These are phyloP conservation scores for Malassezia cuniculi DNA, from an alignment of 1,284 basidiomycete species.

Conservation along the genomic window DNA sequence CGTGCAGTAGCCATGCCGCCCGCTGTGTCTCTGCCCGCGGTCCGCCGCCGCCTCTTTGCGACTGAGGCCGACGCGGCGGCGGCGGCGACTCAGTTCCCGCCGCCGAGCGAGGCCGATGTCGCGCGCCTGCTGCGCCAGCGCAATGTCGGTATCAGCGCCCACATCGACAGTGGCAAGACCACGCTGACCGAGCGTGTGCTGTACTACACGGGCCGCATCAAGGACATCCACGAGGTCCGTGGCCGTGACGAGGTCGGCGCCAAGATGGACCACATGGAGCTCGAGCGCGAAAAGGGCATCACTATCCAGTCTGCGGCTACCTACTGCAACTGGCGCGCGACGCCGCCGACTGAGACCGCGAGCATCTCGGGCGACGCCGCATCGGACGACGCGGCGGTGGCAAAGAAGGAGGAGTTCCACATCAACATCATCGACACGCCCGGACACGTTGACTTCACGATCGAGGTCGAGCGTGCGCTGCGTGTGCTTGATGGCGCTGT, in stretches of 20 bases:
- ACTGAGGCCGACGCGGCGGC: constrained; percentile 4
- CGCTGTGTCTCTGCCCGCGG: constrained; percentile 12
- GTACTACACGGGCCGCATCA: constrained; percentile 90
- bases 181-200: constrained; percentile 94
- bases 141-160: constrained; percentile 48
- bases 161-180: constrained; percentile 84
- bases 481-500: constrained; percentile 94
- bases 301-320: constrained; percentile 98
- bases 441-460: constrained; percentile 99
- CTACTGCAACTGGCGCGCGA: constrained; percentile 86
- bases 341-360: constrained; percentile 46
- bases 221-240: constrained; percentile 93
- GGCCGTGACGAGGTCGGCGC: constrained; percentile 90
- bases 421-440: constrained; percentile 99
- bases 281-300: constrained; percentile 97
- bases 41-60: constrained; percentile 14
- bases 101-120: constrained; percentile 33
- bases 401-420: constrained; percentile 60
- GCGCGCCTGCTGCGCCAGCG: constrained; percentile 43
- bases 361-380: constrained; percentile 45
- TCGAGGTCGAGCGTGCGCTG: constrained; percentile 92
- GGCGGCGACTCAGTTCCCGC: constrained; percentile 1
- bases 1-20: constrained; percentile 18
- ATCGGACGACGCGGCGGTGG: constrained; percentile 17
- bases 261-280: constrained; percentile 99